Evolutionary conservation across 352 stramenopile genomes (phyloP), one percentile per base, ranked within the genome.

Genomic region (Pythium insidiosum): DNA sequence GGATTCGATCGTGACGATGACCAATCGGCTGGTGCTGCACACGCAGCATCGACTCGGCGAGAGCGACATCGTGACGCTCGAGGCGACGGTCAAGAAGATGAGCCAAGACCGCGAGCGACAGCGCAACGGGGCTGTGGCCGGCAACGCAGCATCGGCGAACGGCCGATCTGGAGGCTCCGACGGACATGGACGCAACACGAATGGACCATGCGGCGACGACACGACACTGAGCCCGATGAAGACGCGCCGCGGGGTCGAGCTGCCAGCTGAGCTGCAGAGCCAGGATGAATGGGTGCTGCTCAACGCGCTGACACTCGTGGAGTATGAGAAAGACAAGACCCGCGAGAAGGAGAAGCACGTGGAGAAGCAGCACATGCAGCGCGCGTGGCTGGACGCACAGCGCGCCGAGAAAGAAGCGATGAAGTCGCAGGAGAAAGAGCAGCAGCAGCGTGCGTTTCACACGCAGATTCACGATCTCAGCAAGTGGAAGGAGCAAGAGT

Each of bases 241-340:
- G n/a, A n/a, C n/a, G n/a, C n/a, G n/a, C n/a, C n/a, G n/a, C n/a
- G n/a, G n/a, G n/a, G n/a, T n/a, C n/a, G 5, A 18, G 13, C 30
- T 59, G n/a, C 22, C 36, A 24, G 41, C 59, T 18, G 54, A 60
- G 23, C 50, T 81, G 1, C 64, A 73, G 28, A 56, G 48, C 4
- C 68, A 81, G 24, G 73, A 87, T 43, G 73, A 87, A 47, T 87
- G 73, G 73, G 73, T 87, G 12, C 58, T 87, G 40, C 64, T 87
- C 10, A 84, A 87, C 38, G 73, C 73, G 10, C 63, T 87, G 21
- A 81, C 68, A 21, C 62, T 82, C n/a, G 71, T 87, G 18, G 73
- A 87, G 46, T 82, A 70, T 50, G 73, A 87, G 36, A 75, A 64
- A 28, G 67, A 77, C 33, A 63, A 80, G 25, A 60, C 69, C 38